Conservation (phyloP, 2,329 filamentous ascomycete species). For the Xylariaceae sp. region DNA sequence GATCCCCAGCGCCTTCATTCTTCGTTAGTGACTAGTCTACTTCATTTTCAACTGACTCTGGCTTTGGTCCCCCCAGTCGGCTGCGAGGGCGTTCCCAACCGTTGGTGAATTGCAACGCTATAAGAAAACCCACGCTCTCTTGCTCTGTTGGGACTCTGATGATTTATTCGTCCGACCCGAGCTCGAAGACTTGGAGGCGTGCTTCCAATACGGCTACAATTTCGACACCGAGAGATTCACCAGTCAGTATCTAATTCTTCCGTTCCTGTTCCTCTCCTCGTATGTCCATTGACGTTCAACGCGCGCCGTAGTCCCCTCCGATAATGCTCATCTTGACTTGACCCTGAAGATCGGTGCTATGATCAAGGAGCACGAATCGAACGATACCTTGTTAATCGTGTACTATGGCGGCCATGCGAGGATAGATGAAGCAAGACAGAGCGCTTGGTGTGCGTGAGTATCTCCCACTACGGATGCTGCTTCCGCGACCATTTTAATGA, state of each 20-base stretch:
- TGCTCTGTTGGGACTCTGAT: constrained; percentile 54
- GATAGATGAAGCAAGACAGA: constrained; percentile 55
- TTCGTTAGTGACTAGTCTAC: too few relatives aligned
- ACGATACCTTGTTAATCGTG: constrained; percentile 51
- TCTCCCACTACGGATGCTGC: background rate
- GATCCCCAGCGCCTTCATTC: background rate
- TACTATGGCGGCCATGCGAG: constrained; percentile 57
- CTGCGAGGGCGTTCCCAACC: constrained; percentile 51
- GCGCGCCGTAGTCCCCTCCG: constrained; percentile 47
- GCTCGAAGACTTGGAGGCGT: constrained; percentile 51
- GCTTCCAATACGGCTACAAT: constrained; percentile 48
- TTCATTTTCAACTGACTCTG: constrained; percentile 3
- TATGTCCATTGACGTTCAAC: background rate
- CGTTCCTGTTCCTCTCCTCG: too few relatives aligned
- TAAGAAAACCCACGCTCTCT: constrained; percentile 47
- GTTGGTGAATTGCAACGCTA: constrained; percentile 50
- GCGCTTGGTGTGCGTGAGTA: constrained; percentile 55
- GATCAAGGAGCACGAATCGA: constrained; percentile 51
- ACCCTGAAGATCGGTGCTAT: constrained; percentile 52
- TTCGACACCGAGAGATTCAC: constrained; percentile 54
- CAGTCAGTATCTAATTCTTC: too few relatives aligned
- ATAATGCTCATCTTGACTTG: constrained; percentile 53
- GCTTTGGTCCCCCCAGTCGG: constrained; percentile 37
- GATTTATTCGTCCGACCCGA: constrained; percentile 55
- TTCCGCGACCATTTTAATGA: constrained; percentile 6